Evolutionary conservation across 495 filamentous ascomycete genomes (phyloP), one percentile per base, ranked within the genome.

Genomic region (Aspergillus nidulans): DNA sequence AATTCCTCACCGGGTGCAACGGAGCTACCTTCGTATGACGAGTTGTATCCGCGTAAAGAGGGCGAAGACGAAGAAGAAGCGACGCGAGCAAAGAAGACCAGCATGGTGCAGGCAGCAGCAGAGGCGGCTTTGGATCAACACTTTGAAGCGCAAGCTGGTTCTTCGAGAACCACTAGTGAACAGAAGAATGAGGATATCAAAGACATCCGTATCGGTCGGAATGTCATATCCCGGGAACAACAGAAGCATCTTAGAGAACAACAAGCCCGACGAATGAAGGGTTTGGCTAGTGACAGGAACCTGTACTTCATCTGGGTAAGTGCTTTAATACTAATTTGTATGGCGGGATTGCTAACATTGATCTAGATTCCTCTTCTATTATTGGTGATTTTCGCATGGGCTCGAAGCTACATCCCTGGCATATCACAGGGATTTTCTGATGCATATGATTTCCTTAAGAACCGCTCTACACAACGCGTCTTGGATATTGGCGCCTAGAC

Each of bases 251-350:
- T 91, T 30, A 70, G 85, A 46, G 77, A 83, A 43, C 86, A 85
- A 44, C 87, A 91, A 66, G 85, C 85, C 28, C 77, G 80, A 56
- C 88, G 86, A 61, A 81, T 91, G 66, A 91, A 91, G 77, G 81
- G 78, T 56, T 72, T 91, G 36, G 81, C 80, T 39, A 85, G 80
- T 57, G 90, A 95, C 65, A 78, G 85, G 60, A 91, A 90, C 66
- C 75, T 95, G 39, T 92, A 87, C 71, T 87, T 91, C 66, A 77
- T 95, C 64, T 95, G 90, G 90, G 89, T 91, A 81, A 75, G 77
- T 60, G 8, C n/a, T 15, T 2, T 0, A 4, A n/a, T 36, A 20
- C 18, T 2, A 2, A 30, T 47, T 1, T 19, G 2, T 19, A 30
- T 1, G 10, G 16, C 13, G 8, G 6, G 12, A 34, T 25, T 58